These are phyloP conservation scores for Rauvolfia tetraphylla DNA, from an alignment of 257 asterid species.

Conservation along the genomic window DNA sequence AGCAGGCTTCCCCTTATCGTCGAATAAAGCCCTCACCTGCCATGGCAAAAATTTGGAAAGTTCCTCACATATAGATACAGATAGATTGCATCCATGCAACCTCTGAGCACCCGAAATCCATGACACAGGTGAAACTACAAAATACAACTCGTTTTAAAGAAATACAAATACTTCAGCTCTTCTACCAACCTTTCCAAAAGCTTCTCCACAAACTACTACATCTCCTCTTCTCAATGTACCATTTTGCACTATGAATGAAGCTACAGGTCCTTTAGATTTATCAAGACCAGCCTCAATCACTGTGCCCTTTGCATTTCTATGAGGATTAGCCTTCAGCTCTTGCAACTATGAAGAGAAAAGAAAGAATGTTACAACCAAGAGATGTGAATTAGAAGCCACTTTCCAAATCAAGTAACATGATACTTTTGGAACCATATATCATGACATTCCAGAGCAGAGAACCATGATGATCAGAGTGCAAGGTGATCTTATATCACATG, in stretches of 20 bases:
- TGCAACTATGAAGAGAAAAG: conserved; percentile 52
- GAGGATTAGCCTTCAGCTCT: conserved; percentile 98
- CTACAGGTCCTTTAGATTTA: conserved; percentile 90
- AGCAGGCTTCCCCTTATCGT: conserved; percentile 75
- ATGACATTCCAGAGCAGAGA: neutral
- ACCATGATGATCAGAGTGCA: neutral
- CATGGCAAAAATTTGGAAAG: conserved; percentile 24
- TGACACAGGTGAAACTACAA: conserved; percentile 2
- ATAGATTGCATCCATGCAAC: conserved; percentile 7
- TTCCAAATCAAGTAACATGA: conserved; percentile 7
- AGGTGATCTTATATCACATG: neutral
- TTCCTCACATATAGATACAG: conserved; percentile 11
- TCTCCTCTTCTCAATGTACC: conserved; percentile 93
- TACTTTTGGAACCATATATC: neutral
- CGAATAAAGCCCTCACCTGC: conserved; percentile 95
- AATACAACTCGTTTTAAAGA: conserved; percentile 4
- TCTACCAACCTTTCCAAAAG: conserved; percentile 91
- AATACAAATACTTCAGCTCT: conserved; percentile 14
- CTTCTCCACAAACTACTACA: conserved; percentile 84
- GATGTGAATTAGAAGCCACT: neutral
- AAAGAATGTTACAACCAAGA: conserved; percentile 1
- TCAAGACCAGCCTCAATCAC: conserved; percentile 97
- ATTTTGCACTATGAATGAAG: conserved; percentile 93
- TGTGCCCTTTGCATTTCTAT: conserved; percentile 89
- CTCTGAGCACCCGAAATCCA: neutral